Conservation (phyloP, 1,284 basidiomycete genomes). For the Naganishia sp. region DNA sequence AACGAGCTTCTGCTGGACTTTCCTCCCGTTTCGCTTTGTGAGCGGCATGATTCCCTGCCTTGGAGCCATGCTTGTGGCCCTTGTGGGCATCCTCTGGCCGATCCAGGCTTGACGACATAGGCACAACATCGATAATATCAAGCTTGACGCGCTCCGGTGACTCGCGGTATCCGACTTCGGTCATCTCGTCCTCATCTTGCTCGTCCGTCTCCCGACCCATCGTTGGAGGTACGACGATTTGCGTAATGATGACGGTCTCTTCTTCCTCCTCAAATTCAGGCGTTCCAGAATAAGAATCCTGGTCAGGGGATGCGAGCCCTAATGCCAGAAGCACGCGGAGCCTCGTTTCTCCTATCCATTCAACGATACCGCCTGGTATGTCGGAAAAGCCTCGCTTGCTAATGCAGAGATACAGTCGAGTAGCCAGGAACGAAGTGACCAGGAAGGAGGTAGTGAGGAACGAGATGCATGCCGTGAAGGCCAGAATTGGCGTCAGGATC, state of each 20-base stretch:
- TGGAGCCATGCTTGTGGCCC: neutral
- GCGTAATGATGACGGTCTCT: constrained; percentile 16
- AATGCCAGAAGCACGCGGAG: constrained; percentile 11
- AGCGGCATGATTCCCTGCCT: no score
- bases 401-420: constrained; percentile 19
- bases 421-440: constrained; percentile 9
- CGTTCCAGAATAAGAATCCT: neutral
- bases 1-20: neutral
- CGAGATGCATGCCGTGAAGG: constrained; percentile 15
- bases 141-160: constrained; percentile 10
- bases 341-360: constrained; percentile 21
- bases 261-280: neutral
- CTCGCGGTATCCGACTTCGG: constrained; percentile 12
- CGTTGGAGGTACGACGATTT: constrained; percentile 4
- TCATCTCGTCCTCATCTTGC: constrained; percentile 11
- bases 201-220: neutral
- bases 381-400: constrained; percentile 17
- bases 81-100: no score
- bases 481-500: constrained; percentile 20
- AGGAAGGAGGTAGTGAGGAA: constrained; percentile 22
- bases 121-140: constrained; percentile 5
- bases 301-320: neutral
- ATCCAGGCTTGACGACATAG: neutral
- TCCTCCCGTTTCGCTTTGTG: no score
- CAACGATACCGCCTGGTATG: constrained; percentile 9